Base-by-base conservation (phyloP, 768 basidiomycete genomes). In the Lactarius psammicola region DNA sequence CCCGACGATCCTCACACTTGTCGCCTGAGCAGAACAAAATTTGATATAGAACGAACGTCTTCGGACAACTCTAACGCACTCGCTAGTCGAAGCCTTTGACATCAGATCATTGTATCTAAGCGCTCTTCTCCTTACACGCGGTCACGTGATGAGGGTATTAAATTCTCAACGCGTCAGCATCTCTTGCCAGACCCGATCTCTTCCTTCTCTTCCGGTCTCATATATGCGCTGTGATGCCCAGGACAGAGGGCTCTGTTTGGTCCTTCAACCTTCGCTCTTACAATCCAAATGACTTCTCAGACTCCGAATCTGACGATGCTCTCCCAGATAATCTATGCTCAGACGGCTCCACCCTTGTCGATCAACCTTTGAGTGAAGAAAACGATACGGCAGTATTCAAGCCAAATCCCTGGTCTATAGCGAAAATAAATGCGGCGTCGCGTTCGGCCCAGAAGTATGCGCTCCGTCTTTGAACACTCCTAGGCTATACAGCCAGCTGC, bases 341-440 rank as follows among this genome's bases (percentile, higher is more conserved):
- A 15, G 66, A 67, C 26, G 61, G 61, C 49, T 62, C 66, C 13
- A 67, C 66, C 3, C 33, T 67, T n/a, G 66, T 67, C n/a, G 66
- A 63, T 38, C 57, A 63, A 55, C 57, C 87, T 0, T 71, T 77
- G 2, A 79, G 90, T 56, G 76, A 83, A 60, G 90, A 92, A 60
- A 57, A 49, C 23, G 66, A 67, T 18, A 74, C 79, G 36, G 89
- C 87, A 1, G 73, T 77, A 7, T 91, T 86, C 77, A 88, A 84
- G 58, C 84, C 89, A 0, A 92, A 91, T 71, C 91, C 91, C 0
- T 93, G 90, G 82, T 84, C 83, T 62, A 90, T 93, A 63, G 90
- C 91, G 4, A 88, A 86, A 70, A 85, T 89, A 34, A 93, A 93
- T 68, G 91, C 90, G 51, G 83, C 84, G 0, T 78, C 80, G 38